Evolutionary conservation across 169 alveolate species (phyloP), one percentile per base, ranked within the genome.

Genomic region (Plasmodium gallinaceum): DNA sequence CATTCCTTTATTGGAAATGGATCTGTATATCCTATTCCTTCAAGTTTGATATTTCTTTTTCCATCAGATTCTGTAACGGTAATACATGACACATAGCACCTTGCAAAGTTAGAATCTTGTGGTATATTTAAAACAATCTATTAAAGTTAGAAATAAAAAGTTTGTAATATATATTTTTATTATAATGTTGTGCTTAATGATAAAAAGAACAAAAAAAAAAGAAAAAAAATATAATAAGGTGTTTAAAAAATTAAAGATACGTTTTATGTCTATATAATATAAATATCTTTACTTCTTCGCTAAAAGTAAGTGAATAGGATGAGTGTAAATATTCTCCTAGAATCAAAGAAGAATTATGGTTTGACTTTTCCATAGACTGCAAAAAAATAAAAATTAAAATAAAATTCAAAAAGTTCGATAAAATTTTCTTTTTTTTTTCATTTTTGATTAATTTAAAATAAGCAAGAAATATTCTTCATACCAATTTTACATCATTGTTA

Each of bases 1-100:
- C 91, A 83, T 37, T 66, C 61, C 10, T 52, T 66, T 8, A 68
- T 32, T 22, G 16, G 24, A 52, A 51, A 83, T 7, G 91, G 85
- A 22, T 83, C 91, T 12, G 91, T 83, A 60, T 83, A 83, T 32
- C 91, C 91, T 68, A 83, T 68, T 46, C 91, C 91, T 69, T 83
- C 91, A 9, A 83, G 64, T 54, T 83, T 83, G 45, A 83, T 83
- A 54, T 65, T 83, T 83, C 91, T 48, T 24, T 39, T 83, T 37
- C 83, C 83, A 45, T 83, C 72, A 2, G 45, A 48, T 66, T 83
- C 83, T 83, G 48, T 37, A 26, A 69, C 80, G 12, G 71, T 32
- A 18, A 80, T 14, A 24, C 57, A 32, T 18, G 90, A 80, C 20
- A 80, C 85, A 61, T 80, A 80, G 14, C 75, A 69, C 54, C 90